Evolutionary conservation across 1,139 yeast genomes (phyloP), one percentile per base, ranked within the genome.

Genomic region (Pichia cactophila): DNA sequence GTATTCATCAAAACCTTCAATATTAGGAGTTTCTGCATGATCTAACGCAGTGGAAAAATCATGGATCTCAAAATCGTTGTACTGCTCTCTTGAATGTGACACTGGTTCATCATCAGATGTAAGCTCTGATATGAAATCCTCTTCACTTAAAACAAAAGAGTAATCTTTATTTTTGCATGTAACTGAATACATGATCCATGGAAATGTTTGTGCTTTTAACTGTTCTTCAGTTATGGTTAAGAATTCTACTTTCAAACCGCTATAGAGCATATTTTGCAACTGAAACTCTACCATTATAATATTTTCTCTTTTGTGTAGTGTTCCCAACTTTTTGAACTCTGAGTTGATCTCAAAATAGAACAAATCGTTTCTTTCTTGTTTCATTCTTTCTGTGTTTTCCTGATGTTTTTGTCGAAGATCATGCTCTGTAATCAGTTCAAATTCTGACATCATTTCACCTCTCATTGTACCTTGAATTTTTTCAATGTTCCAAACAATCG

Each of bases 161-260:
- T 62, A 62, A 45, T 61, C 65, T 38, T 58, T 60, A 17, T 52
- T 47, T 11, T 49, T 37, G 31, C 62, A 59, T 14, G 50, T 67
- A 47, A 73, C 85, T 52, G 75, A 75, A 62, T 85, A 85, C 52
- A 87, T 72, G 3, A 85, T 87, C 95, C 95, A 85, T 0, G 94
- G 92, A 61, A 85, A 84, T 28, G 86, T 77, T 58, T 85, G 89
- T 60, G 83, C 83, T 57, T 80, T 80, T 51, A 84, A 68, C 58
- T 77, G 77, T 12, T 82, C 80, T 61, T 85, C 94, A 48, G 78
- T 77, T 47, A 85, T 81, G 58, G 86, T 77, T 59, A 85, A 70
- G 63, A 81, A 85, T 51, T 85, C 81, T 31, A 85, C 83, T 61
- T 83, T 86, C 50, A 85, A 70, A 1, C 89, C 90, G 58, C 85